Evolutionary conservation across 805 yeast genomes (phyloP), one percentile per base, ranked within the genome.

Genomic region (Diddensiella caesifluorescens): DNA sequence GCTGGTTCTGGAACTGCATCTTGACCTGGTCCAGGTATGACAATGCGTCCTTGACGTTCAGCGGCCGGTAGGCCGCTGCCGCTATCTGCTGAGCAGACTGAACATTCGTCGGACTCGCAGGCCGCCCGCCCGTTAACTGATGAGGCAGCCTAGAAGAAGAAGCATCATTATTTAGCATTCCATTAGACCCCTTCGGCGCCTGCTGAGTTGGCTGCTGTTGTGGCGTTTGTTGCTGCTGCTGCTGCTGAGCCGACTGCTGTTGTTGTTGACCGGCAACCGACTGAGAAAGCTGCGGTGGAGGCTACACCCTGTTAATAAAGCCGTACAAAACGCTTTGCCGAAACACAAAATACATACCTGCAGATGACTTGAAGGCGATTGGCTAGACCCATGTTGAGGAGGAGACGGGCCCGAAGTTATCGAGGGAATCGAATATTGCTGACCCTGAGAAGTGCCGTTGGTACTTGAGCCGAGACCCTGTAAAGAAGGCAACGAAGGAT

Each of bases 1-100:
- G 94, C 65, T 90, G 95, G 51, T 80, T 75, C 62, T 77, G 83
- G 64, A 92, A 92, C 61, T 89, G 97, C 37, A 82, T 75, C 64
- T 92, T 92, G 39, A 92, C 98, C 64, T 89, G 95, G 60, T 94
- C 98, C 52, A 92, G 74, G 59, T 94, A 92, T 6, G 95, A 80
- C 51, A 92, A 70, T 4, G 99, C 99, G 63, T 92, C 99, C 60
- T 86, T 87, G 38, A 92, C 97, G 58, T 92, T 92, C 54, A 92
- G 68, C 2, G 97, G 96, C 13, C 70, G 62, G 47, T 59, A 64
- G 10, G 52, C 59, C 23, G 62, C 49, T 31, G 61, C 42, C 10
- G 46, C 46, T 16, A 46, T 44, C 48, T 52, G 36, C 46, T 42
- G 44, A 48, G 57, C 41, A 33, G 57, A 15, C 44, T 33, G 34